Evolutionary conservation across 192 early-diverging fungal species (phyloP).

Genomic region (Rhizophagus prolifer): DNA sequence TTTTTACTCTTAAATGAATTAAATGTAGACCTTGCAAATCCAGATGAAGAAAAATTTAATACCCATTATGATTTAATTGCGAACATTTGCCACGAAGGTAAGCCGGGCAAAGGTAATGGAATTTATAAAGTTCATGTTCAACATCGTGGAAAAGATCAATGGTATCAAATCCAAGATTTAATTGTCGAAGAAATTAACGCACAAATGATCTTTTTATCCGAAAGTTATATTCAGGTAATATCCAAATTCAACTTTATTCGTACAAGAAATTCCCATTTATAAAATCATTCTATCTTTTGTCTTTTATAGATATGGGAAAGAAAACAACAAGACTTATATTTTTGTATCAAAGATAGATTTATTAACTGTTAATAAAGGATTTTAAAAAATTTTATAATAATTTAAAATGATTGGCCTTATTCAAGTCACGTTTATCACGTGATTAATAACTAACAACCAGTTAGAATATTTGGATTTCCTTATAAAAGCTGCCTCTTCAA

Average conservation of each 20-base stretch:
- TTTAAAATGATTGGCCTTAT: too few species aligned
- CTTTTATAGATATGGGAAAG: slow-evolving; percentile 36
- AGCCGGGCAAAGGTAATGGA: slow-evolving; percentile 61
- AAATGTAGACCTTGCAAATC: slow-evolving; percentile 39
- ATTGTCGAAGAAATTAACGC: slow-evolving; percentile 89
- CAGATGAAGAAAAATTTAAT: slow-evolving; percentile 41
- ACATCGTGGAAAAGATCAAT: slow-evolving; percentile 77
- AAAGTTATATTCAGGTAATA: slow-evolving; percentile 86
- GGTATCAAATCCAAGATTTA: slow-evolving; percentile 95
- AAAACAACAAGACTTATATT: slow-evolving; percentile 14
- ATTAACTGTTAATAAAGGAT: background rate
- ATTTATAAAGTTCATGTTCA: slow-evolving; percentile 81
- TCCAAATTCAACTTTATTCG: background rate
- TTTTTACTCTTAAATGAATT: background rate
- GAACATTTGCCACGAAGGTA: slow-evolving; percentile 90
- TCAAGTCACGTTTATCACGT: too few species aligned
- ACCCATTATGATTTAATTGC: slow-evolving; percentile 83
- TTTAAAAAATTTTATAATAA: too few species aligned
- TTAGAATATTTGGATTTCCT: too few species aligned
- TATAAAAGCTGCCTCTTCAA: too few species aligned
- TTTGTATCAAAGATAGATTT: background rate
- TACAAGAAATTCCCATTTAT: background rate
- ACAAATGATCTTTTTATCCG: slow-evolving; percentile 91
- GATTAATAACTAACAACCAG: too few species aligned
- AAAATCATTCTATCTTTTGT: slow-evolving; percentile 7